A percentile compares a stretch with the other conserved stretches of the same genome.
Evolutionary conservation across 2,329 filamentous ascomycete genomes (phyloP).

Genomic region (Fusarium sulawesiense): DNA sequence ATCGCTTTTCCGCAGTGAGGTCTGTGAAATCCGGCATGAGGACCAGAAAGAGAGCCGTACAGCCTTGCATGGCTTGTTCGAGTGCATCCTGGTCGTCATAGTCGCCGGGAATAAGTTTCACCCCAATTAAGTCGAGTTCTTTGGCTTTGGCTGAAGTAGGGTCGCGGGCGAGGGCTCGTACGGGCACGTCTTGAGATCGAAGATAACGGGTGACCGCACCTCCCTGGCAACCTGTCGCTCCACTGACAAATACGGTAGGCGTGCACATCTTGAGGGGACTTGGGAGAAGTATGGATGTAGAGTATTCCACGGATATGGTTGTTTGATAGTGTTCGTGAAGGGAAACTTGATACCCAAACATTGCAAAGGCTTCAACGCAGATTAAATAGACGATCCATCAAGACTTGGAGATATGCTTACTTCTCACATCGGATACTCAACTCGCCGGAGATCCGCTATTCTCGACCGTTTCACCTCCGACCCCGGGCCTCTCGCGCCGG

Average conservation of each 20-base stretch:
- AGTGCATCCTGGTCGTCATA: slow-evolving; percentile 51
- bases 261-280: slow-evolving; percentile 45
- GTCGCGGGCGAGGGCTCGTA: slow-evolving; percentile 52
- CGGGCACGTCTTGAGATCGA: slow-evolving; percentile 45
- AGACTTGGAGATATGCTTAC: not conserved
- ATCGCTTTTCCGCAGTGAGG: slow-evolving; percentile 44
- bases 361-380: not conserved
- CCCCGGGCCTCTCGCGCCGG: slow-evolving; percentile 8
- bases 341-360: not conserved
- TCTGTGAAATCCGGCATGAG: slow-evolving; percentile 50
- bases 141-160: slow-evolving; percentile 46
- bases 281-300: not conserved
- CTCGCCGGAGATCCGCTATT: slow-evolving; percentile 22
- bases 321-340: not conserved
- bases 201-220: slow-evolving; percentile 52
- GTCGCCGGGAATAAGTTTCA: slow-evolving; percentile 49
- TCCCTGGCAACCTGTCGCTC: slow-evolving; percentile 56
- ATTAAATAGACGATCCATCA: not conserved
- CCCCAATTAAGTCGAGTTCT: slow-evolving; percentile 48
- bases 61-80: slow-evolving; percentile 45
- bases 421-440: not conserved
- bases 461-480: not conserved
- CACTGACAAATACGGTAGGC: slow-evolving; percentile 52
- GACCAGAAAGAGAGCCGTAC: slow-evolving; percentile 51
- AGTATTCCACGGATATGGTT: not conserved